These are phyloP conservation scores for Cyberlindnera xishuangbannaensis DNA, from an alignment of 805 yeast genomes.

Conservation along the genomic window DNA sequence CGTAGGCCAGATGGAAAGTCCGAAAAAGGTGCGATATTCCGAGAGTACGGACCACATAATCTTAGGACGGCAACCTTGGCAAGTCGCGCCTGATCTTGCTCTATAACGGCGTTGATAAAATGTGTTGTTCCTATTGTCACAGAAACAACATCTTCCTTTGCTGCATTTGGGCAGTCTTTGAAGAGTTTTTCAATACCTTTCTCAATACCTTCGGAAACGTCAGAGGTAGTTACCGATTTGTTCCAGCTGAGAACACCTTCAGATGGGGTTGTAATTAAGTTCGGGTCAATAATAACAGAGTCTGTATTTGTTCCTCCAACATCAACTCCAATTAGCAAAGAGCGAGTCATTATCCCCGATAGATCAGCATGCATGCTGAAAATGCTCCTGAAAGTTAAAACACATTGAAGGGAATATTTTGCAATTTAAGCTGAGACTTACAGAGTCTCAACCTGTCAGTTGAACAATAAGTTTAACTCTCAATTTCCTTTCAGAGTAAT, in stretches of 20 bases:
- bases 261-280: slow-evolving; percentile 12
- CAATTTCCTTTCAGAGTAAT: too few relatives aligned
- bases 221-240: slow-evolving; percentile 36
- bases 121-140: slow-evolving; percentile 45
- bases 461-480: too few relatives aligned
- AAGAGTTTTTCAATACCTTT: slow-evolving; percentile 30
- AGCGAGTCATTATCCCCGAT: slow-evolving; percentile 1
- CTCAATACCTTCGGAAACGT: slow-evolving; percentile 37
- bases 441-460: too few relatives aligned
- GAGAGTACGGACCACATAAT: slow-evolving; percentile 35
- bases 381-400: too few relatives aligned
- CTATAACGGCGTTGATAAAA: slow-evolving; percentile 43
- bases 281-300: slow-evolving; percentile 37
- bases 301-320: slow-evolving; percentile 47
- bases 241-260: slow-evolving; percentile 35
- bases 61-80: slow-evolving; percentile 39
- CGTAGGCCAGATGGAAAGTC: slow-evolving; percentile 36
- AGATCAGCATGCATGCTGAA: too few relatives aligned
- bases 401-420: too few relatives aligned
- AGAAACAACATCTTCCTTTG: slow-evolving; percentile 28
- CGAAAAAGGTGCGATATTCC: slow-evolving; percentile 31
- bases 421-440: too few relatives aligned
- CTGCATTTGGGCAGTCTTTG: slow-evolving; percentile 18
- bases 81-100: slow-evolving; percentile 34
- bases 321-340: slow-evolving; percentile 36